Conservation (phyloP, 1,284 basidiomycete species). For the Ceratobasidium sp. region DNA sequence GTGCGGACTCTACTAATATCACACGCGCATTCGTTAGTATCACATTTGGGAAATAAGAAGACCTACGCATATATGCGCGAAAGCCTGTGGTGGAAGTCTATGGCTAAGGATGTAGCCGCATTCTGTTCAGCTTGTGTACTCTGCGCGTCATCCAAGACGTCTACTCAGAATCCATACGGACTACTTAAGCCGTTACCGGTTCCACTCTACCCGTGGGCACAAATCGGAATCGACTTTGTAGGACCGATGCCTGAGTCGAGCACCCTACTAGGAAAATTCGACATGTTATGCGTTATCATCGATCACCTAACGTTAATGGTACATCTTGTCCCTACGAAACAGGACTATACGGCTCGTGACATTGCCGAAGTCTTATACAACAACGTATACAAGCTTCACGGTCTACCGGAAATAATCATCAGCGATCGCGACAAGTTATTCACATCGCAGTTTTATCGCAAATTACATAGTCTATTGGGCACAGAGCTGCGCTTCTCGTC, state of each 20-base stretch:
- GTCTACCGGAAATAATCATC: slow-evolving; percentile 4
- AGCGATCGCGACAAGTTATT: slow-evolving; percentile 18
- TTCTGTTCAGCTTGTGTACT: slow-evolving; percentile 56
- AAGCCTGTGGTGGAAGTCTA: slow-evolving; percentile 59
- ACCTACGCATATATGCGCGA: slow-evolving; percentile 56
- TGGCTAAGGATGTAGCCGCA: slow-evolving; percentile 53
- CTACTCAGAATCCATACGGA: slow-evolving; percentile 34
- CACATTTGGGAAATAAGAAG: slow-evolving; percentile 58
- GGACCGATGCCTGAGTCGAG: slow-evolving; percentile 58
- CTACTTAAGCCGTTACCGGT: slow-evolving; percentile 49
- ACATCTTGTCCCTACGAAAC: slow-evolving; percentile 37
- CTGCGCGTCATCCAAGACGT: slow-evolving; percentile 51
- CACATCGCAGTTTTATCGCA: neutral
- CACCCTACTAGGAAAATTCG: slow-evolving; percentile 54
- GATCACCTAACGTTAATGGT: slow-evolving; percentile 56
- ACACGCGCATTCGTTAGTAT: slow-evolving; percentile 58
- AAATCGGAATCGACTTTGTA: slow-evolving; percentile 60
- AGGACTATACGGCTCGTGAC: slow-evolving; percentile 13
- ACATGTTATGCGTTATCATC: slow-evolving; percentile 58
- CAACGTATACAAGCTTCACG: slow-evolving; percentile 2
- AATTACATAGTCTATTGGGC: neutral
- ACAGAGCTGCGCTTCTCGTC: slow-evolving; percentile 8
- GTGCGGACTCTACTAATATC: slow-evolving; percentile 57
- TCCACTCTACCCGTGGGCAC: slow-evolving; percentile 49
- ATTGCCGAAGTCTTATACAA: slow-evolving; percentile 24